Evolutionary conservation across 78 protist species (phyloP).

Genomic region (Cavenderia fasciculata): DNA sequence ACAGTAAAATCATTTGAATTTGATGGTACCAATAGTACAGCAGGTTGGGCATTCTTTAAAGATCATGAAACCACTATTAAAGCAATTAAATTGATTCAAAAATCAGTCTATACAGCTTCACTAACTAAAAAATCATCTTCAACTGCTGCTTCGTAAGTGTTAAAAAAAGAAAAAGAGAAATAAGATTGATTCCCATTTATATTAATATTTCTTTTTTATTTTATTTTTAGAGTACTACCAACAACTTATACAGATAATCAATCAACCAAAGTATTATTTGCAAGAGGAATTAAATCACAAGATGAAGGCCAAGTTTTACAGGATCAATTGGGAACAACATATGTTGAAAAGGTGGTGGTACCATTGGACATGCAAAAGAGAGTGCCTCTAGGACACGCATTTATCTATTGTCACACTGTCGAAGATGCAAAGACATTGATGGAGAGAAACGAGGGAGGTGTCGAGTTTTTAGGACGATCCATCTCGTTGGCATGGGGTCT

Average conservation of each 20-base stretch:
- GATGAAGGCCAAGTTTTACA: constrained; percentile 42
- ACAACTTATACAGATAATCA: not conserved
- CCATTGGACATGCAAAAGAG: constrained; percentile 67
- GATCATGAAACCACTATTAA: constrained; percentile 77
- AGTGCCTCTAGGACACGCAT: constrained; percentile 66
- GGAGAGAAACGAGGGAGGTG: not conserved
- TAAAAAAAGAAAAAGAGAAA: no score
- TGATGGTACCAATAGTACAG: constrained; percentile 15
- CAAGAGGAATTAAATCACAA: constrained; percentile 37
- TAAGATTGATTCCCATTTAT: no score
- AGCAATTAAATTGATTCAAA: constrained; percentile 66
- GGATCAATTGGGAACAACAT: constrained; percentile 40
- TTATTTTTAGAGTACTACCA: no score
- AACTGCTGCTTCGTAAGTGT: no score
- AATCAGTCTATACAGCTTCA: constrained; percentile 62
- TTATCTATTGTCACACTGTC: constrained; percentile 46
- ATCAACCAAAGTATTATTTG: constrained; percentile 61
- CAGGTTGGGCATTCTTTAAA: constrained; percentile 62
- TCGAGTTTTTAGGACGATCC: constrained; percentile 32
- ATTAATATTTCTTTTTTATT: not conserved
- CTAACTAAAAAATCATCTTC: constrained; percentile 32
- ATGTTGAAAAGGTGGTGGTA: constrained; percentile 49
- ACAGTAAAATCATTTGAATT: constrained; percentile 56
- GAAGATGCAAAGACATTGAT: constrained; percentile 44
- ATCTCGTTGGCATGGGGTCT: constrained; percentile 44